Base-by-base conservation (phyloP, 2,329 filamentous ascomycete genomes). In the Talaromyces sp. region DNA sequence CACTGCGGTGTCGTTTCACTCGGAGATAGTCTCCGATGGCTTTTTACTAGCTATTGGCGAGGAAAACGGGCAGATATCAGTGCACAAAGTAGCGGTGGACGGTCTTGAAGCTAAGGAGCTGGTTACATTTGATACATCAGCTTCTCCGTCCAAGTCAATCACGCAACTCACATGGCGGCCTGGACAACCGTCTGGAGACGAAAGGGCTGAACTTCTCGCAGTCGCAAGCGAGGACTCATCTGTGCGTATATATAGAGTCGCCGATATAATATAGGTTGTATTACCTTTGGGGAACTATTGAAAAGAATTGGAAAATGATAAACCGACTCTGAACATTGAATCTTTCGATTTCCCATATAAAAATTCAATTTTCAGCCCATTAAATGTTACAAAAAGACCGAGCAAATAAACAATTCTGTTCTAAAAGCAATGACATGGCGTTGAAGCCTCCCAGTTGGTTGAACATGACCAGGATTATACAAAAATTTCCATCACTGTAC, bases 141-240 rank as follows among this genome's bases (percentile, higher is more conserved):
- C 82, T 52, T 82, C 78, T 43, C 80, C 88, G 1, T 85, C 86
- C 22, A 88, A 82, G 67, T 74, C 86, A 1, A 80, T 90, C 21
- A 80, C 84, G 22, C 85, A 88, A 68, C 75, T 92, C 36, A 79
- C 85, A 7, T 92, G 89, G 89, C 80, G 84, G 61, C 88, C 87
- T 5, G 40, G 31, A 39, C 17, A 36, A 37, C 48, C 60, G 7
- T 54, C 41, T 3, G 21, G 15, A 1, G 33, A 13, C 11, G 59
- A 50, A 21, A 60, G 17, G 7, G 17, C 37, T 22, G 40, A 31
- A 13, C 41, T 58, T 11, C 69, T 78, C 63, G 76, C 75, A n/a
- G 71, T 77, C 51, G 73, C 73, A 57, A 78, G 76, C 63, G 76
- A 78, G 60, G 77, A 79, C 62, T 71, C 70, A 21, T 77, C 77